Evolutionary conservation across 768 basidiomycete genomes (phyloP), one percentile per base, ranked within the genome.

Genomic region (Xerocomellus dryophilus): DNA sequence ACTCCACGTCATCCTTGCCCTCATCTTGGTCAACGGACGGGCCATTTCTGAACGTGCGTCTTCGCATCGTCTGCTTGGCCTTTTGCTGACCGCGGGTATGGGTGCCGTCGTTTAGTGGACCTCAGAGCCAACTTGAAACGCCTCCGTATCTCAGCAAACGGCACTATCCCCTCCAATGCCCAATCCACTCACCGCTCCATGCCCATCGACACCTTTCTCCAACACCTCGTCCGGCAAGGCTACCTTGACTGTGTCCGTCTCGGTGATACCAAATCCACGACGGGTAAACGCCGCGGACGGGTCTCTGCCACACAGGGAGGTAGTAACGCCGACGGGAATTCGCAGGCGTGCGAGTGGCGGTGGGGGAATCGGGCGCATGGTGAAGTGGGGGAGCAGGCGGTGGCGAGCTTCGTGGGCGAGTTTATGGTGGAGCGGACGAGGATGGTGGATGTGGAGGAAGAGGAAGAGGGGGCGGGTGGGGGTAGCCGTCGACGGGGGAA

Each of bases 361-460:
- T 98, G 94, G 94, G 94, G 93, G 4, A 74, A 79, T 25, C 79
- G 90, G 27, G 85, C 93, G 2, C 80, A 86, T 36, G 81, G 81
- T 31, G 95, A 98, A 70, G 81, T 97, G 5, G 87, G 90, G 2
- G 95, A 98, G 70, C 71, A 77, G 54, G 84, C 77, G 12, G 74
- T 94, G 9, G 89, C 84, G 2, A 73, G 72, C 50, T 96, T 96
- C 62, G 77, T 96, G 2, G 84, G 84, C 2, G 84, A 90, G 61
- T 89, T 94, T 61, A 91, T 93, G 87, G 54, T 64, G 7, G 61
- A 64, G n/a, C 52, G 43, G 8, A 51, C 51, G 14, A 27, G 31
- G n/a, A 18, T 62, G 18, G 69, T 7, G 0, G 61, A 63, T 11
- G 43, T 40, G 12, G 60, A 45, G 18, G 64, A 65, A 5, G 63